These are phyloP conservation scores for Amborella trichopoda DNA, from an alignment of 164 flowering plant genomes.

Conservation along the genomic window DNA sequence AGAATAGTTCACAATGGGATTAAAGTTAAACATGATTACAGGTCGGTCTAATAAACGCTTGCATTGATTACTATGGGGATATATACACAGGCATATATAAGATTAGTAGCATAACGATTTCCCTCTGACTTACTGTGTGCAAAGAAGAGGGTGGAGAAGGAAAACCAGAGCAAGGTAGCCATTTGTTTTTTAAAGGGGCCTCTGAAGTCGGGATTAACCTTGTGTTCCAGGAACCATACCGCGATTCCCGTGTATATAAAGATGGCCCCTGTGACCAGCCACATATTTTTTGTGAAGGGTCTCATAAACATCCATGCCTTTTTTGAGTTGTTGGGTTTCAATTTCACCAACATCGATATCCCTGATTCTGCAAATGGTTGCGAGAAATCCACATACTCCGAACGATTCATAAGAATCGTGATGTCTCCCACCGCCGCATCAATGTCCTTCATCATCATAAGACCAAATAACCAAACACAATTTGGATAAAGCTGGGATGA, in stretches of 20 bases:
- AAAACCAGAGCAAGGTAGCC: slow-evolving; percentile 39
- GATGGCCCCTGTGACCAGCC: slow-evolving; percentile 23
- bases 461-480: background rate
- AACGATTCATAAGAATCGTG: slow-evolving; percentile 24
- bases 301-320: slow-evolving; percentile 36
- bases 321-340: slow-evolving; percentile 6
- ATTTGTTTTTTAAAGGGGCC: slow-evolving; percentile 34
- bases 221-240: slow-evolving; percentile 41
- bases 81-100: too few relatives aligned
- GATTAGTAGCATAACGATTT: too few relatives aligned
- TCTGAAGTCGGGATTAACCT: slow-evolving; percentile 26
- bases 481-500: too few relatives aligned
- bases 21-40: too few relatives aligned
- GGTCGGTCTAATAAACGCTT: too few relatives aligned
- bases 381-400: slow-evolving; percentile 32
- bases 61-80: too few relatives aligned
- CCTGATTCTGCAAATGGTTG: slow-evolving; percentile 43
- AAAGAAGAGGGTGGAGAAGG: slow-evolving; percentile 43
- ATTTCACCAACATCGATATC: slow-evolving; percentile 27
- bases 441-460: too few relatives aligned
- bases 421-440: too few relatives aligned
- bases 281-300: slow-evolving; percentile 44
- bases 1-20: background rate
- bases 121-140: slow-evolving; percentile 63
- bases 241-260: slow-evolving; percentile 28